Base-by-base conservation (phyloP, 2,329 filamentous ascomycete genomes). In the Claviceps lovelessii region DNA sequence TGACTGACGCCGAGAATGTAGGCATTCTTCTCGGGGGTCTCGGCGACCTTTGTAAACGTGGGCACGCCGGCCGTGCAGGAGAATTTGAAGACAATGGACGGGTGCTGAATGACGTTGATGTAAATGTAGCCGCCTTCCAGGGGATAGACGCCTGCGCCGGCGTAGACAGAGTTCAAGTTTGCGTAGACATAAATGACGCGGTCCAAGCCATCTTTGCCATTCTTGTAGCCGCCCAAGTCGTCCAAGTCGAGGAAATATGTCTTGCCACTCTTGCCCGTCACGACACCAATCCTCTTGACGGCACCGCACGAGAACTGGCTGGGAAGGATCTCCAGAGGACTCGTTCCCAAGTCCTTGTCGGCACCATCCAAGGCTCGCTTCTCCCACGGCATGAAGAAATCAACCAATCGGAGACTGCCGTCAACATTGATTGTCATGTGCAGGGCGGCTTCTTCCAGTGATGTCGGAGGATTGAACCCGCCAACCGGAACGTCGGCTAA, bases 1-100 rank as follows among this genome's bases (percentile, higher is more conserved):
- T 81, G 78, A 31, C 77, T 74, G 37, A 79, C 76, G 33, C 79
- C 79, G 0, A 82, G 72, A 51, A 75, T 70, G 55, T 74, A 75
- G 0, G 77, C 76, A 51, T 79, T 80, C 46, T 63, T 69, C 28
- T 74, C 70, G 0, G 72, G 70, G 3, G 71, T 76, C 54, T 76
- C 72, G 4, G 74, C 75, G 1, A 79, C 73, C 60, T 77, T 76
- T 28, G 76, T 73, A 52, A 83, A 81, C 2, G 72, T 70, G 0
- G 78, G 74, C 10, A 75, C 70, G 4, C 77, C 78, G 28, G 67
- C 65, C 57, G 71, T 67, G 61, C 76, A 80, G 2, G 74, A 73
- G 61, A 81, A 81, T 58, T 80, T 77, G 70, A 80, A 81, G 19
- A 79, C 76, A 51, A 77, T 72, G 0, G 77, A 77, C 15, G 74